Evolutionary conservation across 1,139 yeast genomes (phyloP), one percentile per base, ranked within the genome.

Genomic region (Yamadazyma pseudoaaseri): DNA sequence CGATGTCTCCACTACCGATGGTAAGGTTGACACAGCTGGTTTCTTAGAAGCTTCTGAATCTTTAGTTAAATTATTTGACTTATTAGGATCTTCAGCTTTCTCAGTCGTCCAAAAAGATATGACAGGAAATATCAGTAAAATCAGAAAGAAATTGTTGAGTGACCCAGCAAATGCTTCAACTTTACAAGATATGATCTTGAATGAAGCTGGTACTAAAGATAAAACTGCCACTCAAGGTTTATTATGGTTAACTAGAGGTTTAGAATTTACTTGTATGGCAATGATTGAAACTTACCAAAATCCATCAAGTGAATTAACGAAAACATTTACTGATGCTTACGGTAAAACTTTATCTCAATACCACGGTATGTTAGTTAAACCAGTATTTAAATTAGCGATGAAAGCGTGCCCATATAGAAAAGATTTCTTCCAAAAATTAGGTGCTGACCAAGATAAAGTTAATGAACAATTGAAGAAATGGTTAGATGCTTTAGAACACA

Each of bases 361-460:
- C 62, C 97, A 87, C 63, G 81, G 83, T 38, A 78, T 87, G 73
- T 67, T 87, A 53, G 72, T 87, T 44, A 83, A 84, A 55, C 96
- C 96, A 17, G 78, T 87, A 39, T 89, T 87, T 74, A 86, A 85
- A 71, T 73, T 89, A 56, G 96, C 96, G 37, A 87, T 87, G 96
- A 86, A 86, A 61, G 95, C 96, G 2, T 86, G 96, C 61, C 97
- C 97, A 20, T 87, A 86, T 64, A 79, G 96, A 66, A 80, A 79
- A 58, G 95, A 81, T 53, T 86, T 87, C 54, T 87, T 86, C 53
- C 80, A 60, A 39, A 87, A 86, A 66, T 73, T 87, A 48, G 96
- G 96, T 33, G 62, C 68, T 16, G 86, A 81, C 55, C 82, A 79
- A 56, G 78, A 65, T 22, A 76, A 73, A 55, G 96, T 89, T 16